Conservation (phyloP, 257 asterid genomes). For the Paulownia fortunei region DNA sequence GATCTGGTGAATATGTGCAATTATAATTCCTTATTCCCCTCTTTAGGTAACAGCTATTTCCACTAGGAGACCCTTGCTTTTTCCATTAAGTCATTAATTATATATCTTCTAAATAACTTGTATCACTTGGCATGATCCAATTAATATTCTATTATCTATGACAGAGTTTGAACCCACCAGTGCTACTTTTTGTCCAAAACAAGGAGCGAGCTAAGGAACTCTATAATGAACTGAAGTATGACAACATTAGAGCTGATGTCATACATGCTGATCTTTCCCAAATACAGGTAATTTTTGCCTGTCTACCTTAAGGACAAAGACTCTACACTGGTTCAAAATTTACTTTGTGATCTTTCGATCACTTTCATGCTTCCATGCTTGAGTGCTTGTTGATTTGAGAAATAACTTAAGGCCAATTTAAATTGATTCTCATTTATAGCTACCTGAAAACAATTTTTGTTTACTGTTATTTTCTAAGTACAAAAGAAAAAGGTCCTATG, state of each 20-base stretch:
- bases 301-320: background rate
- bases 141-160: conserved; percentile 10
- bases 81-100: background rate
- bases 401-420: background rate
- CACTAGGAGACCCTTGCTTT: background rate
- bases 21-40: background rate
- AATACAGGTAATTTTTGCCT: conserved; percentile 51
- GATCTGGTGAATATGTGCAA: background rate
- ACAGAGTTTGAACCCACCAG: conserved; percentile 89
- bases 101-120: background rate
- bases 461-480: background rate
- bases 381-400: background rate
- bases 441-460: background rate
- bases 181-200: conserved; percentile 86
- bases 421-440: background rate
- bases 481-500: background rate
- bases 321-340: background rate
- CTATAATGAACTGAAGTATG: conserved; percentile 67
- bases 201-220: conserved; percentile 87
- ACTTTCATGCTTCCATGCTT: background rate
- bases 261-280: conserved; percentile 81
- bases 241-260: too few species aligned
- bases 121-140: conserved; percentile 18
- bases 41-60: background rate
- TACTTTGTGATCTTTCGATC: background rate